phyloP scores from a whole-genome alignment of 2,329 filamentous ascomycete species.

The Biscogniauxia mediterranea region DNA sequence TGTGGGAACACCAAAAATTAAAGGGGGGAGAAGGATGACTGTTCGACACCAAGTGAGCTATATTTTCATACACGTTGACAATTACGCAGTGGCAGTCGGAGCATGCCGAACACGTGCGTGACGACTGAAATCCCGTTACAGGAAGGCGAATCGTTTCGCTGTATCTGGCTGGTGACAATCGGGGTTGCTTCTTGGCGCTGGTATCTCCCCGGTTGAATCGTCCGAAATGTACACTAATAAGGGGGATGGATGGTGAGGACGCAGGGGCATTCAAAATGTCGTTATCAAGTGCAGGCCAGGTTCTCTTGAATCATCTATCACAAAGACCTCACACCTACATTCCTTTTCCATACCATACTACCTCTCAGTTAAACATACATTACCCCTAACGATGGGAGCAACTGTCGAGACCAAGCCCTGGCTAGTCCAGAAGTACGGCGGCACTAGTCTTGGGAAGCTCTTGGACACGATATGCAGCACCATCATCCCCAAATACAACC shows the following conservation, averaged over 20 bases:
- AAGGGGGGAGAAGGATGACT: background rate
- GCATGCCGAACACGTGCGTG: background rate
- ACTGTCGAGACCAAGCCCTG: constrained; percentile 35
- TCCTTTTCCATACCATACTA: constrained; percentile 1
- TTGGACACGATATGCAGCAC: constrained; percentile 45
- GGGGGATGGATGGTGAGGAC: no score
- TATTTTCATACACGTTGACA: background rate
- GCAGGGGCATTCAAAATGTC: background rate
- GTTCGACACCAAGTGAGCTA: background rate
- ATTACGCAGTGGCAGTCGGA: background rate
- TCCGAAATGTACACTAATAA: background rate
- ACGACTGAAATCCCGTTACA: background rate
- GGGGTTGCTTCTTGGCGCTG: background rate
- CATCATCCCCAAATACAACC: constrained; percentile 33
- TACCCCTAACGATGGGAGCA: constrained; percentile 1
- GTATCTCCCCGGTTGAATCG: background rate
- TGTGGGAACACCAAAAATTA: background rate
- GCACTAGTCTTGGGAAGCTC: constrained; percentile 58
- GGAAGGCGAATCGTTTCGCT: background rate
- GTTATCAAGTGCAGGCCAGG: background rate
- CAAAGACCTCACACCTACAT: background rate
- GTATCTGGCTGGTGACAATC: background rate
- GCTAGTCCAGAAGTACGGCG: constrained; percentile 62
- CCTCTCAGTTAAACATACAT: constrained; percentile 12
- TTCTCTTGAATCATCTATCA: background rate